Base-by-base conservation (phyloP, 352 stramenopile genomes). In the Globisporangium acanthophoron region DNA sequence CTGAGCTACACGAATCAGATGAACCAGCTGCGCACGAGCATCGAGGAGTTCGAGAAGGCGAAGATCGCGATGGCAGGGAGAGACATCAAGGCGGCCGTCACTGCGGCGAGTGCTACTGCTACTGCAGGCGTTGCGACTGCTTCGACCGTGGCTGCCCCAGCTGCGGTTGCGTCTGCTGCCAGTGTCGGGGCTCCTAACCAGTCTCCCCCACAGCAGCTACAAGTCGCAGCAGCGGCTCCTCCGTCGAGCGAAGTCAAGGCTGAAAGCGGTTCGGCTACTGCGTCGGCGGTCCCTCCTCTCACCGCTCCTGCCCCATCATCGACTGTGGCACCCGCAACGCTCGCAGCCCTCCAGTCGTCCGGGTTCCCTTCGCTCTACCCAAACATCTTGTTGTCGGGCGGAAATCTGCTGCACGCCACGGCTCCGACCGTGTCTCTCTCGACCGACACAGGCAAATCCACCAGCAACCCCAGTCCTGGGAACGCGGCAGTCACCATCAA, bases 1-100 rank as follows among this genome's bases (percentile, higher is more conserved):
- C 85, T 85, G 52, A 96, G 78, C 54, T 90, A 69, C 61, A 92
- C 72, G 40, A 91, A 89, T 45, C 85, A 94, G 43, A 77, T 96
- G 69, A 87, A 75, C 50, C 85, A 96, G 55, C 63, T 96, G 40
- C 70, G 73, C 20, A 58, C 69, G 5, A 66, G 77, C 18, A 88
- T 92, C 37, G 83, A 92, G n/a, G 80, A 89, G 39, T 85, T 90
- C 24, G 80, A 91, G 51, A 69, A 71, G 24, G 71, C 73, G 13
- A 92, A 87, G 50, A 67, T 8, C 35, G 35, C 13, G n/a, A 21
- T 49, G n/a, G 44, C 20, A 7, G 44, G 9, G 21, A 27, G 44
- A 49, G 44, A 31, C 37, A 6, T 43, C 37, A 18, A 18, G 37
- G 29, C 29, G 9, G 49, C 18, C 3, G 49, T 29, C 5, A 5